These are phyloP conservation scores for Mortierella sp. DNA, from an alignment of 371 early-diverging fungal genomes.

Conservation along the genomic window DNA sequence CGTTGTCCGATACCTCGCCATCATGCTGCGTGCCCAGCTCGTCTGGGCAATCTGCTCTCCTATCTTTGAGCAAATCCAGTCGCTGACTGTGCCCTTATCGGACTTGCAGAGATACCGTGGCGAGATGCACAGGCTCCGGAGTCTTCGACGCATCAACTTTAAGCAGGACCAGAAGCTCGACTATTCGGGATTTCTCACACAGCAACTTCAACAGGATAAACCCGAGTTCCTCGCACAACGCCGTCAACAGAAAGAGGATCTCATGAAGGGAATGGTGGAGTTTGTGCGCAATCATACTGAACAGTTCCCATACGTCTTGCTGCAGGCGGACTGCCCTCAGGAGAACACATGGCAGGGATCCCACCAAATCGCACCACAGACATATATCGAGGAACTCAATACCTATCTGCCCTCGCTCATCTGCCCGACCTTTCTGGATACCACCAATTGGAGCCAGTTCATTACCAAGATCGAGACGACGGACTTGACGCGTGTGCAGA, in stretches of 20 bases:
- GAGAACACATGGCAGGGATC: slow-evolving; percentile 5
- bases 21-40: slow-evolving; percentile 16
- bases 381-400: neutral
- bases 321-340: slow-evolving; percentile 19
- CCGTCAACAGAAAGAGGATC: neutral
- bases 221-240: neutral
- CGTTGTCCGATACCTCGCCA: slow-evolving; percentile 5
- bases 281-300: slow-evolving; percentile 26
- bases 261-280: slow-evolving; percentile 18
- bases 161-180: slow-evolving; percentile 21
- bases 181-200: neutral
- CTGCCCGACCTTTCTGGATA: slow-evolving; percentile 6
- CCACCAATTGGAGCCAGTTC: slow-evolving; percentile 22
- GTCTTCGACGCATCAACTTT: slow-evolving; percentile 20
- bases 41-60: slow-evolving; percentile 31
- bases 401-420: neutral
- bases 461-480: slow-evolving; percentile 12
- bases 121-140: slow-evolving; percentile 17
- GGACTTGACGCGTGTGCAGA: slow-evolving; percentile 8
- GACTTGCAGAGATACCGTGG: slow-evolving; percentile 20
- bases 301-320: slow-evolving; percentile 6
- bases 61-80: slow-evolving; percentile 19
- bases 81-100: slow-evolving; percentile 26
- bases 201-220: neutral
- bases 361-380: slow-evolving; percentile 10